Conservation (phyloP, 2,329 filamentous ascomycete genomes). For the Fusarium aywerte region DNA sequence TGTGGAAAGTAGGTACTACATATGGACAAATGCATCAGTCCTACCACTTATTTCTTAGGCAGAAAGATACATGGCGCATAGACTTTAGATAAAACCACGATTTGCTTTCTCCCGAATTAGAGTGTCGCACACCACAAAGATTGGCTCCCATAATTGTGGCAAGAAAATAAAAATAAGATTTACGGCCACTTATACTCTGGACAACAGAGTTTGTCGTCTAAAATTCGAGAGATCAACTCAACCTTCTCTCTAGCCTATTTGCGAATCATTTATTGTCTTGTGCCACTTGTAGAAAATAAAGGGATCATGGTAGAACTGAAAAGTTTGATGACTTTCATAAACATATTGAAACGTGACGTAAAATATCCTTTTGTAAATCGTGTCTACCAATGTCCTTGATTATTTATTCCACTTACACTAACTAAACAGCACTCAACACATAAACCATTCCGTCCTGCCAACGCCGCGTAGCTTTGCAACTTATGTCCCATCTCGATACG, state of each 20-base stretch:
- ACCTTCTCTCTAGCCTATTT: not conserved
- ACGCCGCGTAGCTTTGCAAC: conserved; percentile 42
- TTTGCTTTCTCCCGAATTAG: not conserved
- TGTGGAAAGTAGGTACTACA: conserved; percentile 1
- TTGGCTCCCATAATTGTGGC: not conserved
- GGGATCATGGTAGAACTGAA: not conserved
- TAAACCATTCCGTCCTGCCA: conserved; percentile 34
- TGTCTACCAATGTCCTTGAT: conserved; percentile 21
- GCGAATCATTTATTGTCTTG: not conserved
- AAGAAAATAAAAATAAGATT: not conserved
- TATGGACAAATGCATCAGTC: conserved; percentile 2
- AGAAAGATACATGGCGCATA: conserved; percentile 21
- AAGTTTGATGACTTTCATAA: not conserved
- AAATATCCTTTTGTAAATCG: conserved; percentile 15
- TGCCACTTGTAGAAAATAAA: not conserved
- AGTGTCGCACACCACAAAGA: not conserved
- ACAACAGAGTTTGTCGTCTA: not conserved
- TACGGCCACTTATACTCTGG: not conserved
- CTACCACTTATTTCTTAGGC: conserved; percentile 12
- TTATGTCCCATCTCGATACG: conserved; percentile 32
- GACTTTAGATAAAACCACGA: conserved; percentile 20
- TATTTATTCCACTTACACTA: conserved; percentile 24
- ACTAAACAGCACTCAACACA: conserved; percentile 22
- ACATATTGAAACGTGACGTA: too few relatives aligned
- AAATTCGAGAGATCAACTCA: not conserved